Conservation (phyloP, 2,329 filamentous ascomycete genomes). For the Trichoderma sp. region DNA sequence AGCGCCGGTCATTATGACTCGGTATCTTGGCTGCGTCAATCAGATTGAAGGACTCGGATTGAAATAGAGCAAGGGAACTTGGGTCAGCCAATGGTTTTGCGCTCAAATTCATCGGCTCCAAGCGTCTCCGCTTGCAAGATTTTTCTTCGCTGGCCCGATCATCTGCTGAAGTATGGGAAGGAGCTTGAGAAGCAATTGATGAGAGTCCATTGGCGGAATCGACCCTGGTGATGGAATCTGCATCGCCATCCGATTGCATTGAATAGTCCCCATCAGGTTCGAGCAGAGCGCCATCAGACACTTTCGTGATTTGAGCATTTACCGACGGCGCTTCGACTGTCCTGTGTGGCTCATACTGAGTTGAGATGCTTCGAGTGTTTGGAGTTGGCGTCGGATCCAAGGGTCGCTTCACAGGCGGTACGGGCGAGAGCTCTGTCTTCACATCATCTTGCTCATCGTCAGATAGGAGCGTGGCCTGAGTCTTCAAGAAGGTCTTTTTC, state of each 20-base stretch:
- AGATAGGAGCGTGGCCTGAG: background rate
- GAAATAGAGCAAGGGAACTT: constrained; percentile 11
- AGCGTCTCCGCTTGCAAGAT: constrained; percentile 34
- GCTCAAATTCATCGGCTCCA: constrained; percentile 32
- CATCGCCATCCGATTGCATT: background rate
- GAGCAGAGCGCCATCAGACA: background rate
- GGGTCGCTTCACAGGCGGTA: background rate
- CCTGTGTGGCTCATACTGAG: background rate
- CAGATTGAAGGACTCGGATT: constrained; percentile 19
- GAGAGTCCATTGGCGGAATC: background rate
- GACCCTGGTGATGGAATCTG: background rate
- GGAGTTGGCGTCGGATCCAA: background rate
- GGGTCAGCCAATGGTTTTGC: constrained; percentile 9
- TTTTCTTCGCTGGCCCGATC: constrained; percentile 17
- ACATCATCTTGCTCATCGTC: background rate
- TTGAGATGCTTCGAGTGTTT: background rate
- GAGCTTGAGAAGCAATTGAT: background rate
- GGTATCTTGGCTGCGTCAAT: background rate
- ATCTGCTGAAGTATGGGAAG: background rate
- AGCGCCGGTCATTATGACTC: too few relatives aligned
- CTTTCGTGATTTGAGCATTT: background rate
- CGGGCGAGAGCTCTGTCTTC: background rate
- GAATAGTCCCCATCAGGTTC: background rate
- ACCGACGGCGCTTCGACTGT: background rate
- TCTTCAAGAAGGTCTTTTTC: constrained; percentile 31